Conservation (phyloP, 2,329 filamentous ascomycete genomes). For the Pezicula neosporulosa region DNA sequence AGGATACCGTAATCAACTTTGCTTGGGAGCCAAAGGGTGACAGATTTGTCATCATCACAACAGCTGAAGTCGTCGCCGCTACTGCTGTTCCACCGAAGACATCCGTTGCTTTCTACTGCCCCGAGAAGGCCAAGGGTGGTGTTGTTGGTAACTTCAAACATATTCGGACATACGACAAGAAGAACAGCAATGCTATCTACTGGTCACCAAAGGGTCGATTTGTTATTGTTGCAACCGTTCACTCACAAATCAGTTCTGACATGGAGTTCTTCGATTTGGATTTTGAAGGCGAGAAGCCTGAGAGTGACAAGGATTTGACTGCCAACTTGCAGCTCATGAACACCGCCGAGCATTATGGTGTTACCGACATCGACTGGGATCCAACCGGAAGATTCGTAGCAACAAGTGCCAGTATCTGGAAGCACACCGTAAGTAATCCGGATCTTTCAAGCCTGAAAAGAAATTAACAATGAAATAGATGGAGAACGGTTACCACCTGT, state of each 20-base stretch:
- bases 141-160: conserved; percentile 92
- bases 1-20: conserved; percentile 99
- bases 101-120: conserved; percentile 91
- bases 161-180: conserved; percentile 93
- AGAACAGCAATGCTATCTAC: conserved; percentile 99
- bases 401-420: conserved; percentile 92
- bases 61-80: conserved; percentile 74
- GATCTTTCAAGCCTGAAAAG: not conserved
- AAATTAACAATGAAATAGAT: conserved; percentile 55
- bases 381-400: conserved; percentile 92
- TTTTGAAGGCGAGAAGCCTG: conserved; percentile 94
- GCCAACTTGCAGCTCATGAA: conserved; percentile 96
- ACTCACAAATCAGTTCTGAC: conserved; percentile 89
- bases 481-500: conserved; percentile 98
- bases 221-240: conserved; percentile 88
- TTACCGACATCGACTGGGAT: conserved; percentile 98
- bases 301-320: conserved; percentile 88
- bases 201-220: conserved; percentile 97
- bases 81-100: conserved; percentile 91
- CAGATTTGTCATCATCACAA: conserved; percentile 95
- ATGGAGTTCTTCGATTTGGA: conserved; percentile 98
- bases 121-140: conserved; percentile 85
- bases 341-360: conserved; percentile 90
- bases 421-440: conserved; percentile 72
- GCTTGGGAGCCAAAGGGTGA: conserved; percentile 99